Evolutionary conservation across 345 rosid species (phyloP), one percentile per base, ranked within the genome.

Genomic region (Salix purpurea): DNA sequence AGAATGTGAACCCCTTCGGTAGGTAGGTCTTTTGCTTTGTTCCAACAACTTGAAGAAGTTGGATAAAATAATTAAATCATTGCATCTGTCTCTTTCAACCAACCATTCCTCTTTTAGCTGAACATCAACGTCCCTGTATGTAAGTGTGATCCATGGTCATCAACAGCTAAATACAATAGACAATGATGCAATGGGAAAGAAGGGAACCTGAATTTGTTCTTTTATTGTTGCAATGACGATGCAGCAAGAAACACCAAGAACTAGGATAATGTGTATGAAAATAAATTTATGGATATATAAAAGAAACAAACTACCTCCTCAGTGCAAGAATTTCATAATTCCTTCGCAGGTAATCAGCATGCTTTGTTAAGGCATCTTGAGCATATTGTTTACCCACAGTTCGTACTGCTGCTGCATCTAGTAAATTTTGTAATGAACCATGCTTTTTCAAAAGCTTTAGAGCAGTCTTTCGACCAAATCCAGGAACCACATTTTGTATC

Each of bases 381-480:
- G 91, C 93, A 79, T 91, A 89, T 52, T 80, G 87, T 82, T 82
- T 93, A 30, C 94, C 99, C 66, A 95, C 96, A 7, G 96, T 90
- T 83, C 97, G 90, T 30, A 89, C 88, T 67, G 96, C 93, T 56
- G 97, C 97, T 13, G 91, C 93, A 52, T 89, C 88, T 15, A 95
- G 87, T 82, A 95, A 85, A 87, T 86, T 90, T 83, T 91, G 97
- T 36, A 93, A 74, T n/a, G 97, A 89, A 30, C 97, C 97, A 44
- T 90, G 97, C 50, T 91, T 93, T 71, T 90, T 88, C 78, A 95
- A 77, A 69, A 91, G 99, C 86, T 91, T 93, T 75, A 88, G 32
- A 28, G 94, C 96, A 79, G 97, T 93, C 84, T 87, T 93, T 77
- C 91, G 83, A 72, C 97, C 99, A 88, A 95, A 95, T 69, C 87